Evolutionary conservation across 2,329 filamentous ascomycete genomes (phyloP), one percentile per base, ranked within the genome.

Genomic region (Alternaria sp.): DNA sequence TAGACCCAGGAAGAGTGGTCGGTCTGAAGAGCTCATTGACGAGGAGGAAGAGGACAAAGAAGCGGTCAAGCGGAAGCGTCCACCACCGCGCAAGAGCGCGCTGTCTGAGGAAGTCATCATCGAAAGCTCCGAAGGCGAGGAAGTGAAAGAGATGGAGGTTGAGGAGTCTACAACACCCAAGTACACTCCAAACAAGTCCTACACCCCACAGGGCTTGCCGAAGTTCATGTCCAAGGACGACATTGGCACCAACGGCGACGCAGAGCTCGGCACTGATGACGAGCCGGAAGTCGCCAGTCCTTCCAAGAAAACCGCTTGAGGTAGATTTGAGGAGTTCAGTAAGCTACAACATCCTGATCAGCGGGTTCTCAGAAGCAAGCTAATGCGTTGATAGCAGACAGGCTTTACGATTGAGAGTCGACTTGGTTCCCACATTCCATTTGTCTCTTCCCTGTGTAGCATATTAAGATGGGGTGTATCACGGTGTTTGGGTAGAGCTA

Each of bases 1-100:
- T 4, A 62, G 70, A n/a, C 68, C 72, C 1, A 66, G 66, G 32
- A 74, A 74, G 59, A 72, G 59, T 15, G 61, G 52, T 6, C 57
- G 68, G 3, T 73, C 67, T 17, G 71, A 72, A 28, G 68, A 68
- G 28, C 49, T 63, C 6, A 55, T 69, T 6, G 65, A 54, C 9
- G 67, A 72, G 30, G 64, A 67, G 15, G 63, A 72, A 1, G 53
- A 55, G 10, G 62, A 65, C 3, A 50, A 64, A 2, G 63, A 67
- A 11, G 51, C 63, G 28, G 49, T 63, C 6, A 68, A 59, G 52
- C 64, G 64, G 32, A 64, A 58, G 23, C 63, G 64, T 5, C 57
- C 63, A 23, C 57, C 63, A 12, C 61, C 67, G 23, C 67, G 67
- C 17, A 73, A 69, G 57, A 71, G 69, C 36, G 66, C 55, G 8